These are phyloP conservation scores for Coemansia furcata DNA, from an alignment of 192 early-diverging fungal species.

Conservation along the genomic window DNA sequence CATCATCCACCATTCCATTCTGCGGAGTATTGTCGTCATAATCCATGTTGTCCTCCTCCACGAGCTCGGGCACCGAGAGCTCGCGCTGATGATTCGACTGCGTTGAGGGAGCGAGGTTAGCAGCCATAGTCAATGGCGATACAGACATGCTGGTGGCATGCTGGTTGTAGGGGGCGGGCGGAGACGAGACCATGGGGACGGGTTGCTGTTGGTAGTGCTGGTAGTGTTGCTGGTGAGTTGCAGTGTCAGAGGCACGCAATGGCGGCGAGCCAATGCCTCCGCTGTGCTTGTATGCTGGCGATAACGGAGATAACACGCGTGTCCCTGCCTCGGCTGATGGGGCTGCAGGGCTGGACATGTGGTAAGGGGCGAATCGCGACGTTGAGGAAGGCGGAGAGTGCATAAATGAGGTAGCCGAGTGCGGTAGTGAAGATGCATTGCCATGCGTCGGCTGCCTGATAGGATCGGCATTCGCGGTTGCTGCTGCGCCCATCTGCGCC, in stretches of 20 bases:
- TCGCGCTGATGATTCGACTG: slow-evolving; percentile 14
- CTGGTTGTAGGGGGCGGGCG: slow-evolving; percentile 3
- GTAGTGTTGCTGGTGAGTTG: slow-evolving; percentile 7
- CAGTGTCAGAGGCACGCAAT: neutral
- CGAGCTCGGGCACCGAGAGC: slow-evolving; percentile 28
- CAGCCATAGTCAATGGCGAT: neutral
- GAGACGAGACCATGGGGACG: neutral
- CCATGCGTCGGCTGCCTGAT: slow-evolving; percentile 8
- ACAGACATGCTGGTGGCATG: slow-evolving; percentile 14
- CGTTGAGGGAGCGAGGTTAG: neutral
- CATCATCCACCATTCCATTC: slow-evolving; percentile 1
- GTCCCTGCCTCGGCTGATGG: slow-evolving; percentile 6
- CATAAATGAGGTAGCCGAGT: slow-evolving; percentile 39
- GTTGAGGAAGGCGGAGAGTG: slow-evolving; percentile 34
- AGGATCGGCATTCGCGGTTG: slow-evolving; percentile 10
- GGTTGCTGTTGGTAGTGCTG: slow-evolving; percentile 4
- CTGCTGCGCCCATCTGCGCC: slow-evolving; percentile 19
- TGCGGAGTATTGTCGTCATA: slow-evolving; percentile 27
- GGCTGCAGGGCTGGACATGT: slow-evolving; percentile 30
- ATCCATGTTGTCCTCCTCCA: slow-evolving; percentile 35
- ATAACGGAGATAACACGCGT: neutral
- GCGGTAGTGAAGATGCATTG: slow-evolving; percentile 23
- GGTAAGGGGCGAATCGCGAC: slow-evolving; percentile 48
- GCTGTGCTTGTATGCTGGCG: neutral
- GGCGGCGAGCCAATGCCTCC: neutral